These are phyloP conservation scores for Pelargonium nanum DNA, from an alignment of 345 rosid genomes.

Conservation along the genomic window DNA sequence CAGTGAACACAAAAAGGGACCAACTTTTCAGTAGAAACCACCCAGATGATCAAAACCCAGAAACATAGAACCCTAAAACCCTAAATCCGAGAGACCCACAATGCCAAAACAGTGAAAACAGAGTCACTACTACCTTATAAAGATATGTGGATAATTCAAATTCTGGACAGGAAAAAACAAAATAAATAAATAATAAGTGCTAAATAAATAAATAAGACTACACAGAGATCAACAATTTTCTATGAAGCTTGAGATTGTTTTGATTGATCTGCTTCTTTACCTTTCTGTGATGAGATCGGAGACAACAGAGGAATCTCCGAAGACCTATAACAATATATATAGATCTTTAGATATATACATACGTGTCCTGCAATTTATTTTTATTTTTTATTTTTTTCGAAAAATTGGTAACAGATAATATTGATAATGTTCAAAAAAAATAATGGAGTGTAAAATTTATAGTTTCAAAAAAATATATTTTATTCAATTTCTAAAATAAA, in stretches of 20 bases:
- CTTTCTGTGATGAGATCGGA: slow-evolving; percentile 16
- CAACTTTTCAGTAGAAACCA: not conserved
- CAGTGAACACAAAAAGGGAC: not conserved
- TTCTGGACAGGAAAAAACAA: slow-evolving; percentile 29
- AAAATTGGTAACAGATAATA: no score
- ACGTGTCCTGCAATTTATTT: no score
- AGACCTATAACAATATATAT: slow-evolving; percentile 10
- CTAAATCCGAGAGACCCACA: slow-evolving; percentile 2
- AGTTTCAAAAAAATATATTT: no score
- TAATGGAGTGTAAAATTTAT: no score
- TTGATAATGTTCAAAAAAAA: no score
- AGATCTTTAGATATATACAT: no score
- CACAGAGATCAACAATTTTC: not conserved
- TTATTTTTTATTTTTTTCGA: no score
- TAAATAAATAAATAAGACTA: slow-evolving; percentile 4
- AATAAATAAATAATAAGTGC: slow-evolving; percentile 1
- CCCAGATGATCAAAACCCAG: slow-evolving; percentile 20
- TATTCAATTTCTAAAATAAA: no score
- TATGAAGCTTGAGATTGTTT: slow-evolving; percentile 15
- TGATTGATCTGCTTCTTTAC: slow-evolving; percentile 1
- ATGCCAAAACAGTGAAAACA: not conserved
- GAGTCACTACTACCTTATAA: slow-evolving; percentile 11
- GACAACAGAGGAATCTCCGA: slow-evolving; percentile 14
- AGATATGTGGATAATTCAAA: slow-evolving; percentile 31
- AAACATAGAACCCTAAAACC: slow-evolving; percentile 9